phyloP scores from a whole-genome alignment of 371 early-diverging fungal genomes.

The Mortierella sp. region DNA sequence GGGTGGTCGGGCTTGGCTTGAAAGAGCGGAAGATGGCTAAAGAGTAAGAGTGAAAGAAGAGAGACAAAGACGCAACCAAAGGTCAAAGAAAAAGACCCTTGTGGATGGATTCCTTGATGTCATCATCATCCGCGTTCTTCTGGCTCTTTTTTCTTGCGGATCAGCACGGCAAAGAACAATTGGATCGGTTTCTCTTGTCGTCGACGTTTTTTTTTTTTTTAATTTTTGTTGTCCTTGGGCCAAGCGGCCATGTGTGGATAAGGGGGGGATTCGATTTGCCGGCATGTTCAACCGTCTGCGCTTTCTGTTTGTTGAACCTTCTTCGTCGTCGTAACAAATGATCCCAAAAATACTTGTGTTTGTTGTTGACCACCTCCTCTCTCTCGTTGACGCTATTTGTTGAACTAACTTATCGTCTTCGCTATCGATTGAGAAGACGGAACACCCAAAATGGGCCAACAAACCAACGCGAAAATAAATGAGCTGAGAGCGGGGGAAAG shows the following conservation, averaged over 20 bases:
- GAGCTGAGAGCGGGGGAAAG: not conserved
- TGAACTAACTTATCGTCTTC: not conserved
- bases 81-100: not conserved
- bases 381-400: not conserved
- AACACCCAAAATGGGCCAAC: not conserved
- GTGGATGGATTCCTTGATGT: not conserved
- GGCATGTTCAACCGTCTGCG: too few species aligned
- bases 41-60: too few species aligned
- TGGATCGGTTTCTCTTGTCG: not conserved
- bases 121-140: not conserved
- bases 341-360: not conserved
- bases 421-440: not conserved
- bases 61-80: not conserved
- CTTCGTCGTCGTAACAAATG: not conserved
- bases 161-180: not conserved
- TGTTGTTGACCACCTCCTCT: too few species aligned
- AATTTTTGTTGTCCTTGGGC: not conserved
- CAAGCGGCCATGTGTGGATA: constrained; percentile 6
- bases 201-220: not conserved
- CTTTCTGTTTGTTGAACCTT: not conserved
- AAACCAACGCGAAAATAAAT: not conserved
- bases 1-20: too few species aligned
- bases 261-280: constrained; percentile 4
- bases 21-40: too few species aligned
- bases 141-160: too few species aligned